Evolutionary conservation across 2,329 filamentous ascomycete species (phyloP).

Genomic region (Pseudopyricularia cyperi): DNA sequence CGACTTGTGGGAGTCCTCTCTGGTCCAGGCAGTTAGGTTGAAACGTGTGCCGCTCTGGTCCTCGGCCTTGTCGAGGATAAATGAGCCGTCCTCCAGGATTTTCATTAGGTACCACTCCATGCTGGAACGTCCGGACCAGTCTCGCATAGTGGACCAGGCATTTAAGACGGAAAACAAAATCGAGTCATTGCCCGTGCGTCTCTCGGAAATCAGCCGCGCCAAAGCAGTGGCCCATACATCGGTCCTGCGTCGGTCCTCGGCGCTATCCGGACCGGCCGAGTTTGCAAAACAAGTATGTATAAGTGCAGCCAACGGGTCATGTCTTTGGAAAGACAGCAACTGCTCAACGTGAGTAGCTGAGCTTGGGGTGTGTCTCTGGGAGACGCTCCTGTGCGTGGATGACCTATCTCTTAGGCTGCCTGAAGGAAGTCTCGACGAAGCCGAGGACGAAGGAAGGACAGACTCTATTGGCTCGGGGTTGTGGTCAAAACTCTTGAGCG

Average conservation of each 20-base stretch:
- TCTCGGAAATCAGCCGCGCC: constrained; percentile 67
- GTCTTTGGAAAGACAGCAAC: constrained; percentile 76
- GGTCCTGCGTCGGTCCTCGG: constrained; percentile 66
- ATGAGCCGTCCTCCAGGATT: constrained; percentile 83
- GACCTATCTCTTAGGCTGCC: constrained; percentile 19
- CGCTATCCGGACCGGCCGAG: constrained; percentile 67
- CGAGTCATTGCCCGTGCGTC: constrained; percentile 63
- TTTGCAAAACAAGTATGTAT: constrained; percentile 85
- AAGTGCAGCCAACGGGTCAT: constrained; percentile 72
- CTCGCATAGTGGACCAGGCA: constrained; percentile 72
- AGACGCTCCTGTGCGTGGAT: neutral
- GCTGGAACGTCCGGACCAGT: constrained; percentile 81
- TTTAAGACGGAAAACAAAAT: constrained; percentile 77
- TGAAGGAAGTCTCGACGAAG: constrained; percentile 14
- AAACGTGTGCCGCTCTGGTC: constrained; percentile 61
- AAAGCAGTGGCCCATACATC: constrained; percentile 83
- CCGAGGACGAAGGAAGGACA: constrained; percentile 53
- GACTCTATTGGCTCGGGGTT: constrained; percentile 72
- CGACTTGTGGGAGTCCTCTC: constrained; percentile 68
- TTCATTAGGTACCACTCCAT: constrained; percentile 94
- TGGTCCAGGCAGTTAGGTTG: constrained; percentile 59
- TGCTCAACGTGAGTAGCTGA: constrained; percentile 61
- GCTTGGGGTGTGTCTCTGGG: constrained; percentile 18
- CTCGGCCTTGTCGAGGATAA: constrained; percentile 75
- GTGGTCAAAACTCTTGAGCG: constrained; percentile 67